phyloP scores from a whole-genome alignment of 78 protist genomes.

The Dictyostelium firmibasis region DNA sequence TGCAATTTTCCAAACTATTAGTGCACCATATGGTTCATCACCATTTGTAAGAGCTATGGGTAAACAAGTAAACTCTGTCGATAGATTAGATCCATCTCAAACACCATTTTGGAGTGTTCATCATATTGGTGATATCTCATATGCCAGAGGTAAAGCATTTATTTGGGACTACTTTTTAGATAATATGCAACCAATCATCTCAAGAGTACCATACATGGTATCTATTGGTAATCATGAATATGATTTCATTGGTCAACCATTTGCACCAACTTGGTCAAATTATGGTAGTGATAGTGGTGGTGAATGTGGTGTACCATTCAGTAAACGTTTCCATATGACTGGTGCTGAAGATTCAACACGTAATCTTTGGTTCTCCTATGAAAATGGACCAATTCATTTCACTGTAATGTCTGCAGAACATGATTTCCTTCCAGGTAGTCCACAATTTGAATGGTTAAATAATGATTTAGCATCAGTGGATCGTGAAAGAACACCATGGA shows the following conservation, averaged over 20 bases:
- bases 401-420: conserved; percentile 79
- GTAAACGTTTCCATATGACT: conserved; percentile 55
- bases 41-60: conserved; percentile 29
- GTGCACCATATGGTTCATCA: neutral
- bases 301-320: conserved; percentile 84
- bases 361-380: conserved; percentile 77
- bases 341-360: conserved; percentile 35
- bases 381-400: conserved; percentile 81
- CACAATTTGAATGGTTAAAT: conserved; percentile 55
- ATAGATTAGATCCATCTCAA: neutral
- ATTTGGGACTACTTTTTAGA: conserved; percentile 79
- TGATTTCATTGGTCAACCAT: conserved; percentile 71
- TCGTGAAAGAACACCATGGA: conserved; percentile 79
- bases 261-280: conserved; percentile 66
- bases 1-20: conserved; percentile 1
- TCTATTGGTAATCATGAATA: conserved; percentile 82
- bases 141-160: conserved; percentile 76
- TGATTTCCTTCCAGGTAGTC: conserved; percentile 54
- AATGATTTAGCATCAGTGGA: conserved; percentile 60
- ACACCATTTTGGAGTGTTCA: conserved; percentile 61
- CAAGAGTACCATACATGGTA: conserved; percentile 46
- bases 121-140: conserved; percentile 84
- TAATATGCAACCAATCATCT: conserved; percentile 30
- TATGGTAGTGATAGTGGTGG: conserved; percentile 83
- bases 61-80: neutral